A percentile compares a stretch with the other conserved stretches of the same genome.
phyloP scores from a whole-genome alignment of 306 rosid genomes.

The cucumber (Cucumis sativus) region DNA sequence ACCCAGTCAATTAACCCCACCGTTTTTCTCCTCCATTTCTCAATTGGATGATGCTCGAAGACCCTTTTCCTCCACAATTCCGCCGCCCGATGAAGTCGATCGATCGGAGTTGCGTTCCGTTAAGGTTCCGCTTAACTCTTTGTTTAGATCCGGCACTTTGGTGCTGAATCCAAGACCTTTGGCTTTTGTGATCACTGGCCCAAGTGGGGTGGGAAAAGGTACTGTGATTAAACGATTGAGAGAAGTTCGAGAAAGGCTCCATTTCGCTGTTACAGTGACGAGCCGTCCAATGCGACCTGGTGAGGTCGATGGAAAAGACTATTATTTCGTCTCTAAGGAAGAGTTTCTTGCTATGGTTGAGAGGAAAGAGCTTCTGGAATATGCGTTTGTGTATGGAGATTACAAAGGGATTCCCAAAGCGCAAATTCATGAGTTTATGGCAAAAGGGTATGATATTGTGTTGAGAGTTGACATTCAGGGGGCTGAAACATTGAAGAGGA shows the following conservation, averaged over 20 bases:
- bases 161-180: conserved; percentile 48
- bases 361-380: conserved; percentile 59
- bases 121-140: conserved; percentile 53
- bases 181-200: conserved; percentile 69
- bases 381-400: conserved; percentile 85
- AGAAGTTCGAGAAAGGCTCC: conserved; percentile 38
- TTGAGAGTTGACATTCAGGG: conserved; percentile 91
- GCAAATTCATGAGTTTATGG: conserved; percentile 73
- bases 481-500: conserved; percentile 59
- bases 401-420: conserved; percentile 80
- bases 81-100: conserved; percentile 29
- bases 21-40: conserved; percentile 14
- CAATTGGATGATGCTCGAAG: conserved; percentile 35
- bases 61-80: conserved; percentile 23
- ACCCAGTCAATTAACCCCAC: conserved; percentile 5
- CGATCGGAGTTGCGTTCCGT: conserved; percentile 59
- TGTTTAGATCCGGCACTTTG: conserved; percentile 46
- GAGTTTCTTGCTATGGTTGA: conserved; percentile 55
- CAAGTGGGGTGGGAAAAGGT: conserved; percentile 95
- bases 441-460: conserved; percentile 55
- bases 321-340: conserved; percentile 54
- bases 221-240: conserved; percentile 51
- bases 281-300: conserved; percentile 46
- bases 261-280: conserved; percentile 79
- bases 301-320: conserved; percentile 65